phyloP scores from a whole-genome alignment of 2,329 filamentous ascomycete species.

The Calonectria ilicicola region DNA sequence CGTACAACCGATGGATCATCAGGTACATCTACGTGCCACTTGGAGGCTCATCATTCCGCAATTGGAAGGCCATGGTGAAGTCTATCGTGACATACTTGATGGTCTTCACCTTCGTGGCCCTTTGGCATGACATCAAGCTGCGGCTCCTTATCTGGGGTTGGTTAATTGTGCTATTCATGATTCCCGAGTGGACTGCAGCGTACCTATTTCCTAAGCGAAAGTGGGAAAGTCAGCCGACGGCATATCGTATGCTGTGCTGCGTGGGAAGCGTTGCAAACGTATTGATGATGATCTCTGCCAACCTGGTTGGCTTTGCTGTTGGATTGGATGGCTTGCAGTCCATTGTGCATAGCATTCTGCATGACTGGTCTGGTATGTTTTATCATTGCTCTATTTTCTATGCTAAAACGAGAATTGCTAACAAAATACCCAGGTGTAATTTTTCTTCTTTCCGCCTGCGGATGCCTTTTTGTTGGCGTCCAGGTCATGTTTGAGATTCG shows the following conservation, averaged over 20 bases:
- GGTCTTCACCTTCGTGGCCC: constrained; percentile 95
- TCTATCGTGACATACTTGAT: constrained; percentile 81
- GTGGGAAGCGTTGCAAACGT: constrained; percentile 86
- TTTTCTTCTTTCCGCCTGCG: constrained; percentile 79
- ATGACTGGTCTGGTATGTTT: constrained; percentile 75
- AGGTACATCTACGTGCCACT: constrained; percentile 95
- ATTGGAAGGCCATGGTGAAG: constrained; percentile 60
- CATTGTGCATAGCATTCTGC: constrained; percentile 80
- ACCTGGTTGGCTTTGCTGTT: constrained; percentile 94
- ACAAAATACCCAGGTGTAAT: constrained; percentile 65
- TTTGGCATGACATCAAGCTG: constrained; percentile 98
- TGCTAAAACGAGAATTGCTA: constrained; percentile 22
- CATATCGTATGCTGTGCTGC: constrained; percentile 84
- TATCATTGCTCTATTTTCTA: neutral
- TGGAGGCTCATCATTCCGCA: constrained; percentile 73
- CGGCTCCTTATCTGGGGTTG: constrained; percentile 95
- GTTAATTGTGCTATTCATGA: constrained; percentile 93
- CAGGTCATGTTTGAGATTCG: constrained; percentile 98
- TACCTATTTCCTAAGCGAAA: constrained; percentile 78
- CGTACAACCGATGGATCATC: constrained; percentile 93
- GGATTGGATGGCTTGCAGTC: constrained; percentile 88
- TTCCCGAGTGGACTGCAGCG: constrained; percentile 84
- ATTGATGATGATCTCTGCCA: constrained; percentile 95
- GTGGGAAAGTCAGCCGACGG: constrained; percentile 77
- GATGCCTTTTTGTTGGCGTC: constrained; percentile 83